Conservation (phyloP, 306 rosid genomes). For the Neltuma alba region DNA sequence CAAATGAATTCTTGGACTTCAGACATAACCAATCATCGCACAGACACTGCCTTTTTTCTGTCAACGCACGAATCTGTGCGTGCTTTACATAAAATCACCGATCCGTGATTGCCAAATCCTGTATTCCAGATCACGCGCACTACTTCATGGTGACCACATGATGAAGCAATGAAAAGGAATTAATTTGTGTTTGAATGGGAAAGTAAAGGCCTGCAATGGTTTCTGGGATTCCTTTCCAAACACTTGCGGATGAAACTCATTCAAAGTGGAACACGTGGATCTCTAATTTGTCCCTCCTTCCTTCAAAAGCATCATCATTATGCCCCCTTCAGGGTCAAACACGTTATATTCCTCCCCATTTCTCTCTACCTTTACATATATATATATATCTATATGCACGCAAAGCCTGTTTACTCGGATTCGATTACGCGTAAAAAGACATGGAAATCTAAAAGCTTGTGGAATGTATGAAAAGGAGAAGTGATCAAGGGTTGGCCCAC, state of each 20-base stretch:
- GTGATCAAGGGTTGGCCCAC: conserved; percentile 32
- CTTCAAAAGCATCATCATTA: conserved; percentile 45
- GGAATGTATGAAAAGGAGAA: conserved; percentile 41
- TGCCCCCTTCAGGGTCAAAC: conserved; percentile 39
- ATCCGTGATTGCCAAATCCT: not conserved
- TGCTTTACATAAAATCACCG: not conserved
- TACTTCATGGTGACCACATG: not conserved
- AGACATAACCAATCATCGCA: no score
- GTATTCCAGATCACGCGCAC: not conserved
- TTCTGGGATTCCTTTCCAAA: conserved; percentile 45
- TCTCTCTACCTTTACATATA: not conserved
- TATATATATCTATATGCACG: not conserved
- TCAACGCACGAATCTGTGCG: conserved; percentile 10
- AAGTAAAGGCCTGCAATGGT: conserved; percentile 27
- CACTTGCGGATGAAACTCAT: conserved; percentile 35
- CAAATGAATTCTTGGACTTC: conserved; percentile 31
- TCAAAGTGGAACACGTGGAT: conserved; percentile 46
- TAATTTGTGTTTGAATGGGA: conserved; percentile 28
- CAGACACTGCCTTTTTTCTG: no score
- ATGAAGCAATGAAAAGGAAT: conserved; percentile 17
- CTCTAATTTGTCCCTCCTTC: conserved; percentile 30
- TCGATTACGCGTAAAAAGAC: conserved; percentile 33
- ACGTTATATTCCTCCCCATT: conserved; percentile 23
- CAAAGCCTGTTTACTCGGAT: conserved; percentile 25
- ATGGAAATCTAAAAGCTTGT: conserved; percentile 33